Percentiles rank a stretch among this genome's conserved stretches.
phyloP scores from a whole-genome alignment of 768 basidiomycete genomes.

The Mycena alexandri region DNA sequence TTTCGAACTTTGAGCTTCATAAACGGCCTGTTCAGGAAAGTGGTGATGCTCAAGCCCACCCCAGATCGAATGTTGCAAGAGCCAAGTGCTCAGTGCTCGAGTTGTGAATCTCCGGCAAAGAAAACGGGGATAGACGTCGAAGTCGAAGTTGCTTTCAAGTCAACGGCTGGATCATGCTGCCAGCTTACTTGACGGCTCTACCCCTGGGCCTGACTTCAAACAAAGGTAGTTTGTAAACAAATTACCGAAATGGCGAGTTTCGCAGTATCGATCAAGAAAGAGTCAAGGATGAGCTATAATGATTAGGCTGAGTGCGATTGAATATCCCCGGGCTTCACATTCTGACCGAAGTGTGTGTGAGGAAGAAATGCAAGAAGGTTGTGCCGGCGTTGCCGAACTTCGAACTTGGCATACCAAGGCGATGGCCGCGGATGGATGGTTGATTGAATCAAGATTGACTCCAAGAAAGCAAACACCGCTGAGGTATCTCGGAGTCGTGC shows the following conservation, averaged over 20 bases:
- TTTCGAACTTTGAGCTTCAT: neutral
- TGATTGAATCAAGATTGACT: neutral
- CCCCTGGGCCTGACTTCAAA: conserved; percentile 1
- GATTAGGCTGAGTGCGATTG: neutral
- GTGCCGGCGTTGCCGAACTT: neutral
- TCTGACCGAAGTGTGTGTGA: neutral
- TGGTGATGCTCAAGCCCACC: neutral
- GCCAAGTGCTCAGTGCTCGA: neutral
- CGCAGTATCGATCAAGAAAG: neutral
- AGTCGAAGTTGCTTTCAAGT: neutral
- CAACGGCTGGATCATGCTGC: neutral
- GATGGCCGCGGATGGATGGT: neutral
- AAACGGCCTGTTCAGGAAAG: neutral
- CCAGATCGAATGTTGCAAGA: neutral
- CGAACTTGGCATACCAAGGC: neutral
- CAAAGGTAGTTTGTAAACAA: neutral
- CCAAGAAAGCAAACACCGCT: neutral
- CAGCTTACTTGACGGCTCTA: conserved; percentile 1
- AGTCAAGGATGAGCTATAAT: neutral
- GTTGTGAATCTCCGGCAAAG: neutral
- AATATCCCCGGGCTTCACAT: neutral
- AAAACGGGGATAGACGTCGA: neutral
- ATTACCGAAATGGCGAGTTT: neutral
- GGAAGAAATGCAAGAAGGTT: neutral
- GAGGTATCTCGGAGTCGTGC: neutral